Evolutionary conservation across 2,329 filamentous ascomycete genomes (phyloP).

Genomic region (Ampelomyces quisqualis): DNA sequence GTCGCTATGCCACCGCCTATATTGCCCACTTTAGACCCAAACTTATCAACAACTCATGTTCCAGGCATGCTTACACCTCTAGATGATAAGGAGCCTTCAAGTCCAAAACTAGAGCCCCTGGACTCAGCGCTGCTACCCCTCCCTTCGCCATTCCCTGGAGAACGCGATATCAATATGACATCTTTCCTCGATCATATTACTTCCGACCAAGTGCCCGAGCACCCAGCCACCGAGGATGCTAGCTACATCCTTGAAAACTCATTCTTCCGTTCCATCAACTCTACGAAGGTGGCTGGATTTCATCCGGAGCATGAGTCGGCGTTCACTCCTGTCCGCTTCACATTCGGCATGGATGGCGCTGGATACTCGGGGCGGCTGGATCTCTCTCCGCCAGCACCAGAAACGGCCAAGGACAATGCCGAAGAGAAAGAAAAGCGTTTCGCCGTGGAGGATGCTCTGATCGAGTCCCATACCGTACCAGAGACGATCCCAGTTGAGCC

Average conservation of each 20-base stretch:
- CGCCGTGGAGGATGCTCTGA: too few relatives aligned
- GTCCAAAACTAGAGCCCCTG: slow-evolving; percentile 36
- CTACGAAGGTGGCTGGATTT: slow-evolving; percentile 21
- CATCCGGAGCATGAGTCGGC: slow-evolving; percentile 38
- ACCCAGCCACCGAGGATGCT: slow-evolving; percentile 17
- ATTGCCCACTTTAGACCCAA: slow-evolving; percentile 25
- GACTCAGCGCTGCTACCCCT: slow-evolving; percentile 42
- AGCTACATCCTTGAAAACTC: slow-evolving; percentile 34
- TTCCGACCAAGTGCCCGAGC: slow-evolving; percentile 2
- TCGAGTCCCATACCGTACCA: too few relatives aligned
- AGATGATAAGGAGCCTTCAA: slow-evolving; percentile 37
- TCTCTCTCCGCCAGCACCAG: slow-evolving; percentile 19
- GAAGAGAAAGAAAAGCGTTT: too few relatives aligned
- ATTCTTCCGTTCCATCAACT: slow-evolving; percentile 38
- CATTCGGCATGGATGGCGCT: slow-evolving; percentile 39
- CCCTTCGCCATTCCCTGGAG: slow-evolving; percentile 43
- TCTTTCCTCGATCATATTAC: slow-evolving; percentile 35
- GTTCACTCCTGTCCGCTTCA: slow-evolving; percentile 40
- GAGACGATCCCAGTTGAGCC: not conserved
- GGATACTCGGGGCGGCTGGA: slow-evolving; percentile 24
- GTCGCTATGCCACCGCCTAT: slow-evolving; percentile 40
- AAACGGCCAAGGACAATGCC: not conserved
- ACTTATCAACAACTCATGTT: slow-evolving; percentile 12
- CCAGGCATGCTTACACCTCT: slow-evolving; percentile 33
- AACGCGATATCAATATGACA: slow-evolving; percentile 17